A percentile compares a stretch with the other conserved stretches of the same genome.
These are phyloP conservation scores for Urtica urens DNA, from an alignment of 306 rosid genomes.

Conservation along the genomic window DNA sequence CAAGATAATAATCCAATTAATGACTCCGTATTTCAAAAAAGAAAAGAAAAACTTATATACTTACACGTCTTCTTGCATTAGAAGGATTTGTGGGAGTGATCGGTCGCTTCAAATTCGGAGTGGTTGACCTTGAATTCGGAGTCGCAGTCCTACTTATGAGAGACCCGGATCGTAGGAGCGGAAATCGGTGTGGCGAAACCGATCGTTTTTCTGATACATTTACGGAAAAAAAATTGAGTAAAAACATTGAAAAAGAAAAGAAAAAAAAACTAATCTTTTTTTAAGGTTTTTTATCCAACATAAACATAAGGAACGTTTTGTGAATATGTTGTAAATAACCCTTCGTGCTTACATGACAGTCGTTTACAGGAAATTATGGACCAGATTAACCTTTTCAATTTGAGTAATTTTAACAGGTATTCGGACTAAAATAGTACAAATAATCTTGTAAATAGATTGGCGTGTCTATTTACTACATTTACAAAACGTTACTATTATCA, in stretches of 20 bases:
- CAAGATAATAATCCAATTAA: not conserved
- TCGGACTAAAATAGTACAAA: too few species aligned
- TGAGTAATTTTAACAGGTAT: too few species aligned
- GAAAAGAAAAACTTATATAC: slow-evolving; percentile 11
- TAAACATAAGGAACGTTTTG: too few species aligned
- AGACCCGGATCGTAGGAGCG: slow-evolving; percentile 84
- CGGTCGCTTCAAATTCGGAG: slow-evolving; percentile 79
- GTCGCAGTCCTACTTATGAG: slow-evolving; percentile 62
- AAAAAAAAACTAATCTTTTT: not conserved
- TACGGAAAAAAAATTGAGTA: slow-evolving; percentile 19
- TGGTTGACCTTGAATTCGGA: slow-evolving; percentile 56
- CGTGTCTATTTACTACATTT: too few species aligned
- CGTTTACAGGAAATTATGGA: too few species aligned
- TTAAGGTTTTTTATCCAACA: slow-evolving; percentile 1
- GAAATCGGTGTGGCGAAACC: slow-evolving; percentile 87
- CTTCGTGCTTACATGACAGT: too few species aligned
- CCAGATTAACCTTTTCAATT: too few species aligned
- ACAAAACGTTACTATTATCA: too few species aligned
- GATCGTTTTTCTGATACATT: slow-evolving; percentile 55
- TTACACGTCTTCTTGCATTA: slow-evolving; percentile 59
- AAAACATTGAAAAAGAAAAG: slow-evolving; percentile 2
- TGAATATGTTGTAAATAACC: too few species aligned
- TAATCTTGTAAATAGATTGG: too few species aligned
- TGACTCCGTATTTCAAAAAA: too few species aligned
- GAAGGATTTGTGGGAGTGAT: slow-evolving; percentile 76